Evolutionary conservation across 352 stramenopile species (phyloP).

Genomic region (Poterioochromonas sp.): DNA sequence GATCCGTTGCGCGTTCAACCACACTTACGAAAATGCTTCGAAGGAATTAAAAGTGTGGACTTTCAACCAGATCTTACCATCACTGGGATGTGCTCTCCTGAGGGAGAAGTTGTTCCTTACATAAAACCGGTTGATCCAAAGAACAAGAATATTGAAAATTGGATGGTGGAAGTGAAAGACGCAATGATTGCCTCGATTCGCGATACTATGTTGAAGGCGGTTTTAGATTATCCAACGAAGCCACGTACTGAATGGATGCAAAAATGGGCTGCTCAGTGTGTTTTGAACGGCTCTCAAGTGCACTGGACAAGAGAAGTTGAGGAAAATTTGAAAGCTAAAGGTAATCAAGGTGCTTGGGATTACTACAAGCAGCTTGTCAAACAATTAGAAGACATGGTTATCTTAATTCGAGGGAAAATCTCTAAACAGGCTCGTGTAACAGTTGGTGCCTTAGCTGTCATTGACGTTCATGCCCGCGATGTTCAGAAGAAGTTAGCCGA

Average conservation of each 20-base stretch:
- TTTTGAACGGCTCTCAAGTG: conserved; percentile 85
- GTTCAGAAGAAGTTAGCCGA: conserved; percentile 73
- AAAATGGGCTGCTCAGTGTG: conserved; percentile 78
- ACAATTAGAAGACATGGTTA: conserved; percentile 88
- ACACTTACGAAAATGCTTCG: conserved; percentile 89
- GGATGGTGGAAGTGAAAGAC: conserved; percentile 80
- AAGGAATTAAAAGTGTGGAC: conserved; percentile 79
- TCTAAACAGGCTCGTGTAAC: conserved; percentile 78
- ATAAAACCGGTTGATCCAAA: conserved; percentile 70
- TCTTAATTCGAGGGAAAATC: conserved; percentile 66
- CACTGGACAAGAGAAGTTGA: conserved; percentile 89
- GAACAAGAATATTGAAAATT: conserved; percentile 85
- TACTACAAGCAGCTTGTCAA: conserved; percentile 77
- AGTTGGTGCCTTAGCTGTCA: conserved; percentile 80
- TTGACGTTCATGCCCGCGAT: conserved; percentile 85
- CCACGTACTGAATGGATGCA: conserved; percentile 87
- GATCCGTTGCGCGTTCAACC: conserved; percentile 84
- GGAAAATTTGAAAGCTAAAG: conserved; percentile 61
- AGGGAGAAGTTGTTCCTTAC: conserved; percentile 73
- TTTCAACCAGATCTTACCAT: conserved; percentile 81
- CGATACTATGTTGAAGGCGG: conserved; percentile 75
- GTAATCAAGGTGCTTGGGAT: conserved; percentile 69
- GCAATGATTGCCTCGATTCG: conserved; percentile 82
- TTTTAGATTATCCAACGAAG: conserved; percentile 77
- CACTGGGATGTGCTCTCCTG: conserved; percentile 73